A percentile compares a stretch with the other conserved stretches of the same genome.
These are phyloP conservation scores for Nothopassalora personata DNA, from an alignment of 2,329 filamentous ascomycete species.

Conservation along the genomic window DNA sequence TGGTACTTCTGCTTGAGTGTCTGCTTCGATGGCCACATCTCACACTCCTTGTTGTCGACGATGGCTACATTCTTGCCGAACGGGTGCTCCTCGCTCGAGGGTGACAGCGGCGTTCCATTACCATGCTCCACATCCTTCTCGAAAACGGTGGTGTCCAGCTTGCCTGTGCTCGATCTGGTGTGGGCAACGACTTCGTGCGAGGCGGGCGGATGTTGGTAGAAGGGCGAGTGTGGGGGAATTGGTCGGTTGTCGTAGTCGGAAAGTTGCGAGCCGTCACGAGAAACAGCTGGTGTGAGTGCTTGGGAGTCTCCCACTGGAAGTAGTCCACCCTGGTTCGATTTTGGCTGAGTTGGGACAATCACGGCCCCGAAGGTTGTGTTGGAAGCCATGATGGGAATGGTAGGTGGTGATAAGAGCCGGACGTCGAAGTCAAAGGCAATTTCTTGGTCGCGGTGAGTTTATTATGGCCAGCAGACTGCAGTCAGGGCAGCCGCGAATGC, in stretches of 20 bases:
- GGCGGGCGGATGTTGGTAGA: conserved; percentile 45
- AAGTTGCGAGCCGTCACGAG: conserved; percentile 28
- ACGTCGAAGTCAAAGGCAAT: background rate
- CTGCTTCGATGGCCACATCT: conserved; percentile 48
- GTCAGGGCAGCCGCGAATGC: background rate
- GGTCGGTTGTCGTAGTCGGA: conserved; percentile 34
- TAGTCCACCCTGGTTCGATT: background rate
- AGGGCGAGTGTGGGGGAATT: conserved; percentile 38
- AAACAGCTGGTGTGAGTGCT: conserved; percentile 32
- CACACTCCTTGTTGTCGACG: conserved; percentile 45
- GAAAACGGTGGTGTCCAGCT: conserved; percentile 15
- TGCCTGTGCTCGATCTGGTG: conserved; percentile 19
- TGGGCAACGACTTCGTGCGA: conserved; percentile 34
- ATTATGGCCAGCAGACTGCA: background rate
- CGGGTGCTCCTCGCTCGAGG: conserved; percentile 35
- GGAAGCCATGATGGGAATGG: conserved; percentile 10
- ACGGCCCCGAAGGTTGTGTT: conserved; percentile 40
- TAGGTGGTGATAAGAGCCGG: background rate
- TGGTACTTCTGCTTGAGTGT: conserved; percentile 41
- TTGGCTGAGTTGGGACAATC: conserved; percentile 30
- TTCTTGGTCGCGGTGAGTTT: background rate
- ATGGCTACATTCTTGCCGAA: conserved; percentile 37
- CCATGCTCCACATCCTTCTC: conserved; percentile 39
- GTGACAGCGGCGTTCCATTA: conserved; percentile 27
- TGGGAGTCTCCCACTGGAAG: conserved; percentile 30